Conservation (phyloP, 164 flowering plant genomes). For the Stephania japonica region DNA sequence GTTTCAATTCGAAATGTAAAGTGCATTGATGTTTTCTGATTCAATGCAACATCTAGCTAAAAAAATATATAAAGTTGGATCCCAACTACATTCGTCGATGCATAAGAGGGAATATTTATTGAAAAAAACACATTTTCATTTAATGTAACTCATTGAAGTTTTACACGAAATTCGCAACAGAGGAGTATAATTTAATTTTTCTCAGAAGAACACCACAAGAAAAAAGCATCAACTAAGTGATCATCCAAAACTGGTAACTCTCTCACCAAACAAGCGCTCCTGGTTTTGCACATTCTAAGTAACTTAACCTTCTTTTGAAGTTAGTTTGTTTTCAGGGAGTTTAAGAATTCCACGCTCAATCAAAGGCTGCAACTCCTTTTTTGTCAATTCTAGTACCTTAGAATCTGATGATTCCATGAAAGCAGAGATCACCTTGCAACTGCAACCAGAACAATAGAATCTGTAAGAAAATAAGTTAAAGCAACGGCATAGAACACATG, state of each 20-base stretch:
- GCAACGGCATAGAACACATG: neutral
- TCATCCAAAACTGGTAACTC: neutral
- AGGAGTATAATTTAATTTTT: neutral
- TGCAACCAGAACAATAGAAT: constrained; percentile 25
- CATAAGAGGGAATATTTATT: too few species aligned
- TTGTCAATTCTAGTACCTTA: constrained; percentile 35
- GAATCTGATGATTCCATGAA: constrained; percentile 62
- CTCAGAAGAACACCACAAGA: neutral
- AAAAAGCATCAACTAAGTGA: neutral
- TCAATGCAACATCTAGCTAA: neutral
- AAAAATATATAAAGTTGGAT: neutral
- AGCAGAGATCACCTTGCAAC: constrained; percentile 67
- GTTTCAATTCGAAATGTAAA: constrained; percentile 16
- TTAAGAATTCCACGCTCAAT: constrained; percentile 57
- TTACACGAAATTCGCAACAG: neutral
- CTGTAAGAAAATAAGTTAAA: constrained; percentile 4
- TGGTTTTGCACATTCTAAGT: neutral
- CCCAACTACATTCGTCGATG: neutral
- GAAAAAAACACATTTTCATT: neutral
- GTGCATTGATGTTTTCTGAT: neutral
- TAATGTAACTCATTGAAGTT: neutral
- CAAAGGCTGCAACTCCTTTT: constrained; percentile 58
- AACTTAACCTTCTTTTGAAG: constrained; percentile 8
- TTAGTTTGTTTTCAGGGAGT: constrained; percentile 28
- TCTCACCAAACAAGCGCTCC: neutral